Evolutionary conservation across 306 rosid genomes (phyloP).

Genomic region (Ormosia emarginata): DNA sequence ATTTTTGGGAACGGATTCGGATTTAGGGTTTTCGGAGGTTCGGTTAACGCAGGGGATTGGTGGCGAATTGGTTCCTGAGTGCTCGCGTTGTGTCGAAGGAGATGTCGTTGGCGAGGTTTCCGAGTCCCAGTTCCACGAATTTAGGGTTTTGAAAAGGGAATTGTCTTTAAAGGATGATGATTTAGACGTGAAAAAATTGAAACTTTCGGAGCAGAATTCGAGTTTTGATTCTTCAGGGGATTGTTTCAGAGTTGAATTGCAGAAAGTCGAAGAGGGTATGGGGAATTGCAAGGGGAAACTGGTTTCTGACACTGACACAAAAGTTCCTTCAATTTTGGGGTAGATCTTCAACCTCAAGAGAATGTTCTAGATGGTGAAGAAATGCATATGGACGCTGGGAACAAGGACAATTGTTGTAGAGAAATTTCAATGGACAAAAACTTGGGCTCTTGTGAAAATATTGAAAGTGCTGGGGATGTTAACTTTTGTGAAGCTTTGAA

Average conservation of each 20-base stretch:
- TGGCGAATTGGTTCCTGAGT: not conserved
- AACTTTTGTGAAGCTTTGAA: not conserved
- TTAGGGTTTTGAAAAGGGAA: slow-evolving; percentile 14
- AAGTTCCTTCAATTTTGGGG: not conserved
- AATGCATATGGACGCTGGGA: not conserved
- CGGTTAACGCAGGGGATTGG: not conserved
- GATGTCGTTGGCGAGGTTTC: not conserved
- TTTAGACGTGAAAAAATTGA: slow-evolving; percentile 25
- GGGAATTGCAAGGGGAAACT: not conserved
- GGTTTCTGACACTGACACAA: not conserved
- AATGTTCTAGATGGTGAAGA: not conserved
- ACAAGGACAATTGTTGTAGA: not conserved
- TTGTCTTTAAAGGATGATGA: not conserved
- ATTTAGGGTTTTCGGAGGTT: slow-evolving; percentile 31
- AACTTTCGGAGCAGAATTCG: not conserved
- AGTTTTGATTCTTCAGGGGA: not conserved
- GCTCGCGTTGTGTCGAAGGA: not conserved
- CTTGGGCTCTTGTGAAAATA: not conserved
- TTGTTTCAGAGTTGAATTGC: not conserved
- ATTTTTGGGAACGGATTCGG: slow-evolving; percentile 35
- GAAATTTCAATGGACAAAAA: not conserved
- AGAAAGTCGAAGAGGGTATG: not conserved
- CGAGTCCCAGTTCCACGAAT: not conserved
- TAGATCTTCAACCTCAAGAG: not conserved
- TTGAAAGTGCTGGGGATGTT: not conserved